Base-by-base conservation (phyloP, 2,329 filamentous ascomycete species). In the Clarireedia homoeocarpa region DNA sequence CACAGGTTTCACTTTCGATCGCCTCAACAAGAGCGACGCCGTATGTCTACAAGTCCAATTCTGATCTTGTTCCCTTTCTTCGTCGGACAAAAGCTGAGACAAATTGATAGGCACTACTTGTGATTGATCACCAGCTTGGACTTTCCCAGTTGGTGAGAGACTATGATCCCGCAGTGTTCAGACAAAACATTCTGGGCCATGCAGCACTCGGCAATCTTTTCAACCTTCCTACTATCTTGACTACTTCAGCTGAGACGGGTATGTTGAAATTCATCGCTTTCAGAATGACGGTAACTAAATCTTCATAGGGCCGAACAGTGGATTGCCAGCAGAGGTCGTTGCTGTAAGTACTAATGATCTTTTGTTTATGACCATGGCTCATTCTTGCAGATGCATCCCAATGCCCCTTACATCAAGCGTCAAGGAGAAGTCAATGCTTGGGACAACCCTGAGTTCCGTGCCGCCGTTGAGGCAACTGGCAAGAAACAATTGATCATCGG, bases 371-470 rank as follows among this genome's bases (percentile, higher is more conserved):
- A 20, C 1, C 7, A 6, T 15, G 30, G 15, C 47, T 51, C 12
- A 56, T 12, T 15, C 26, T 38, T 9, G 24, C 27, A 65, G 63
- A 63, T 84, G 79, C 84, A 88, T 66, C 86, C 86, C 26, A 71
- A 80, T 47, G 81, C 83, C 0, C 80, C 86, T 0, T 72, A 89
- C 10, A 80, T 91, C 66, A 75, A 78, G 63, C 82, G 87, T 38
- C 77, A 85, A 59, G 86, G 87, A 40, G 84, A 91, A 66, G 85
- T 91, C 65, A 80, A 89, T 66, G 86, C 87, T 2, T 89, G 85
- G 87, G 88, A 91, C 67, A 89, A 88, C 63, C 62, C 76, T 2
- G 80, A 86, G 0, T 89, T 91, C 73, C 78, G 78, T 38, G 74
- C 74, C 1, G 86, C 87, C 2, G 76, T 91, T 59, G 72, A 77